Base-by-base conservation (phyloP, 2,329 filamentous ascomycete species). In the Cyphellophora europaea region DNA sequence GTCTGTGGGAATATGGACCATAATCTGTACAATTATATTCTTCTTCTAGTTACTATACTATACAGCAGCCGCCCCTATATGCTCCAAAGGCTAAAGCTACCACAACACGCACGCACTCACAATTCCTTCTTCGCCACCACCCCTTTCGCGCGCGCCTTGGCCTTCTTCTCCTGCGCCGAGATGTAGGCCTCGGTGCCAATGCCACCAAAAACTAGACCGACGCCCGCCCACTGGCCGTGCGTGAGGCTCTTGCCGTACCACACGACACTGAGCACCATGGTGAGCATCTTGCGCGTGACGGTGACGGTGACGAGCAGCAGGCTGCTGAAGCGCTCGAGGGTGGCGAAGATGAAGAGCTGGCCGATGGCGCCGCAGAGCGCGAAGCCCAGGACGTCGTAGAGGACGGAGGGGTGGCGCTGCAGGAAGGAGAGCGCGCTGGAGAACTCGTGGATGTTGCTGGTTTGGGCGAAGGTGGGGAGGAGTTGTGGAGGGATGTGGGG, bases 321-420 rank as follows among this genome's bases (percentile, higher is more conserved):
- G 6, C 82, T 91, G 6, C 84, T 91, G 64, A 96, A 98, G 32
- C 83, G 85, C 11, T 87, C 82, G 5, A 98, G 73, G 0, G 91
- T 96, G 62, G 93, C 88, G 69, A 94, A 95, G 49, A 98, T 96
- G 53, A 98, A 98, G 10, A 98, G 78, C 61, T 98, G 91, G 3
- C 91, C 91, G 3, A 98, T 67, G 19, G 89, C 91, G 35, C 91
- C 91, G 53, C 86, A 96, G 3, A 79, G 76, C 2, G 86, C 82
- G 55, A 98, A 98, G 2, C 82, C 84, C 11, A 98, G 65, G 2
- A 96, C 86, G 53, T 96, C 87, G 58, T 78, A 79, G 64, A 85
- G 83, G 1, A 93, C 87, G 15, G 73, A 64, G 0, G 91, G 91
- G 58, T 98, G 77, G 11, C 79, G 69, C 16, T 67, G 69, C 62